A percentile compares a stretch with the other conserved stretches of the same genome.
These are phyloP conservation scores for Cynanchum wilfordii DNA, from an alignment of 257 asterid genomes.

Conservation along the genomic window DNA sequence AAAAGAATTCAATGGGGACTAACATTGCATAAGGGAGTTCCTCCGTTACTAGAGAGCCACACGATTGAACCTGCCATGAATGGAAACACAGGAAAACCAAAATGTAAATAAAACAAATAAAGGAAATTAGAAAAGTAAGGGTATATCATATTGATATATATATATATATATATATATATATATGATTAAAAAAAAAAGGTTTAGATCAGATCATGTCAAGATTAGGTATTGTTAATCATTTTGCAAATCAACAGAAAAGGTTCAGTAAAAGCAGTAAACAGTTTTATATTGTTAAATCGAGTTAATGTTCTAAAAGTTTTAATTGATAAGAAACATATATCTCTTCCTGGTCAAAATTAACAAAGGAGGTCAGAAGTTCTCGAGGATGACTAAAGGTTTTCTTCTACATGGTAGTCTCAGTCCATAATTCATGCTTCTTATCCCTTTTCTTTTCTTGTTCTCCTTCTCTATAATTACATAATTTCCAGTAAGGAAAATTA, in stretches of 20 bases:
- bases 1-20: conserved; percentile 65
- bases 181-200: no score
- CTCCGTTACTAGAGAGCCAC: conserved; percentile 72
- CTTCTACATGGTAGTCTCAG: not conserved
- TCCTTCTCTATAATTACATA: not conserved
- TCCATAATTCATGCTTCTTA: not conserved
- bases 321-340: no score
- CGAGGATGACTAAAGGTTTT: not conserved
- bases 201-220: not conserved
- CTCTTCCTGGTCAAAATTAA: not conserved
- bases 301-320: no score
- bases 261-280: not conserved
- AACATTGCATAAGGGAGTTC: conserved; percentile 79
- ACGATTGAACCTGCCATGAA: conserved; percentile 52
- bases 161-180: no score
- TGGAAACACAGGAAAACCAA: not conserved
- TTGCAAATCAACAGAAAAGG: not conserved
- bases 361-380: not conserved
- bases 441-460: not conserved
- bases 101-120: not conserved
- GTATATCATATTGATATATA: not conserved
- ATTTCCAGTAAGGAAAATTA: not conserved
- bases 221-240: not conserved
- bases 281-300: not conserved
- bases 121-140: not conserved